Conservation (phyloP, 2,329 filamentous ascomycete genomes). For the Phyllosticta citriasiana region DNA sequence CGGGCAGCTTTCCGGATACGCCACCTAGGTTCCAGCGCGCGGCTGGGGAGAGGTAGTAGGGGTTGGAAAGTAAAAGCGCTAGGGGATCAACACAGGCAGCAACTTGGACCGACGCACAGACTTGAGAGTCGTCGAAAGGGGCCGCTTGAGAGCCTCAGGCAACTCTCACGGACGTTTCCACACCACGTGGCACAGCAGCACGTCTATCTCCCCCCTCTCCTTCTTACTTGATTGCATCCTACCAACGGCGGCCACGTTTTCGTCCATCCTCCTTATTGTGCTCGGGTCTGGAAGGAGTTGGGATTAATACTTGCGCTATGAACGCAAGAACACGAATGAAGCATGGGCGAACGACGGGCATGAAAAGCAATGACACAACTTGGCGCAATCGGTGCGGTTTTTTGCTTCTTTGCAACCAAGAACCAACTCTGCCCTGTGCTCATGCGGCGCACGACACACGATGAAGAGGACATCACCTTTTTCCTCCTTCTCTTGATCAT, state of each 20-base stretch:
- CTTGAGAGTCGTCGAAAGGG: background rate
- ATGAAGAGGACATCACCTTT: background rate
- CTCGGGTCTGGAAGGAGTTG: background rate
- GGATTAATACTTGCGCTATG: background rate
- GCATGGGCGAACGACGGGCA: background rate
- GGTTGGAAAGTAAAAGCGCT: background rate
- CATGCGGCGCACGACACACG: background rate
- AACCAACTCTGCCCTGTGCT: background rate
- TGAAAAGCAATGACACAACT: background rate
- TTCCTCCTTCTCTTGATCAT: background rate
- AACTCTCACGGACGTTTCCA: background rate
- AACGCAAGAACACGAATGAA: background rate
- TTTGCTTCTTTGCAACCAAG: background rate
- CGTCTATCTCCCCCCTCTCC: background rate
- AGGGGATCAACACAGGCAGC: background rate
- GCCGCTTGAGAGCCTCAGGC: background rate
- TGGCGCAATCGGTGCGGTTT: background rate
- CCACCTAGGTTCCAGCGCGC: constrained; percentile 2
- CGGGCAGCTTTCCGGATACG: constrained; percentile 6
- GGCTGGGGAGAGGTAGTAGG: constrained; percentile 2
- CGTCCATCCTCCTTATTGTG: background rate
- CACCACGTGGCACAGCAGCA: background rate
- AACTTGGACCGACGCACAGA: background rate
- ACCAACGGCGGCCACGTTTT: background rate
- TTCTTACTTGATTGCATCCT: background rate